phyloP scores from a whole-genome alignment of 148 eudicot species.

The Cornus controversa region DNA sequence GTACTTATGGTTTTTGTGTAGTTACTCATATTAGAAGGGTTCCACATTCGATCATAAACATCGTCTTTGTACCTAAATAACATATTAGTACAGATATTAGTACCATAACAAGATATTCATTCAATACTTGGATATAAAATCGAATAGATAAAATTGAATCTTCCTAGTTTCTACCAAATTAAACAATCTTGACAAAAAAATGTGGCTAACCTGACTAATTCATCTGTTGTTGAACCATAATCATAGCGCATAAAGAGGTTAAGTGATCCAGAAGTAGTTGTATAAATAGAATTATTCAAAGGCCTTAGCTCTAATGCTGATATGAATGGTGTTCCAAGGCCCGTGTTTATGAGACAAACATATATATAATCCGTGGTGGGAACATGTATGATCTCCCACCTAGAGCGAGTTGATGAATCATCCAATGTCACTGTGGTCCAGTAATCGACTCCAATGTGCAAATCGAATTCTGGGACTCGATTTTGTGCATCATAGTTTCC shows the following conservation, averaged over 20 bases:
- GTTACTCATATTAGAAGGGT: not conserved
- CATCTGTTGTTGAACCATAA: constrained; percentile 7
- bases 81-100: not conserved
- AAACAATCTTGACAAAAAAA: not conserved
- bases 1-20: not conserved
- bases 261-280: constrained; percentile 20
- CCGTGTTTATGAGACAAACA: constrained; percentile 33
- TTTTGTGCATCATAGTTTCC: constrained; percentile 34
- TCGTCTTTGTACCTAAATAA: constrained; percentile 36
- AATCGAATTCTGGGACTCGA: constrained; percentile 28
- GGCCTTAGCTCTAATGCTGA: constrained; percentile 37
- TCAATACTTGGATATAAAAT: not conserved
- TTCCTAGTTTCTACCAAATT: no score
- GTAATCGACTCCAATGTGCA: constrained; percentile 28
- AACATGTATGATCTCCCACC: constrained; percentile 31
- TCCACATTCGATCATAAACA: constrained; percentile 41
- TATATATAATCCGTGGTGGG: constrained; percentile 26
- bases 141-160: no score
- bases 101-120: not conserved
- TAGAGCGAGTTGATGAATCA: not conserved
- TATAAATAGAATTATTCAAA: constrained; percentile 22
- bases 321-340: constrained; percentile 37
- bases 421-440: constrained; percentile 24
- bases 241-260: constrained; percentile 9
- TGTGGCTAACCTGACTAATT: not conserved